phyloP scores from a whole-genome alignment of 768 basidiomycete genomes.

The Psilocybe subaeruginosa region DNA sequence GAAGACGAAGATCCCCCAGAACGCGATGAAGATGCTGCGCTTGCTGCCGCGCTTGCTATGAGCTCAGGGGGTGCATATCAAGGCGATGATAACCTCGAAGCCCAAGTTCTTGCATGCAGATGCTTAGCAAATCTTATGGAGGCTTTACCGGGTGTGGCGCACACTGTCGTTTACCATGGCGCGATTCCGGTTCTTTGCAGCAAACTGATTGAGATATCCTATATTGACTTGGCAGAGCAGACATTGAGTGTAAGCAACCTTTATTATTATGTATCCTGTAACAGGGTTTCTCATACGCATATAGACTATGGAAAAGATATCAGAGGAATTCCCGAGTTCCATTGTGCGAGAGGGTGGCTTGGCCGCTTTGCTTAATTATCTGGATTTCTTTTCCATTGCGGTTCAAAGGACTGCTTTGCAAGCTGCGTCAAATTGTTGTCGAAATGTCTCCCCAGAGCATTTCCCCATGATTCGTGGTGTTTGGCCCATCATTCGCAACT shows the following conservation, averaged over 20 bases:
- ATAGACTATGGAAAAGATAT: slow-evolving; percentile 97
- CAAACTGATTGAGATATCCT: slow-evolving; percentile 96
- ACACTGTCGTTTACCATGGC: slow-evolving; percentile 97
- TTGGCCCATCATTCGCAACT: slow-evolving; percentile 92
- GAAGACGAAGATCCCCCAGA: slow-evolving; percentile 71
- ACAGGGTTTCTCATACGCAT: slow-evolving; percentile 18
- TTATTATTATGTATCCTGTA: slow-evolving; percentile 16
- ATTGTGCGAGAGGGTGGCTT: slow-evolving; percentile 97
- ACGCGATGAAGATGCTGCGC: slow-evolving; percentile 83
- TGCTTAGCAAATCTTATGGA: slow-evolving; percentile 99
- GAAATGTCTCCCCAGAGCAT: slow-evolving; percentile 87
- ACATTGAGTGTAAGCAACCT: slow-evolving; percentile 81
- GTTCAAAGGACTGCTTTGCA: slow-evolving; percentile 97
- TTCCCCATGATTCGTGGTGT: slow-evolving; percentile 88
- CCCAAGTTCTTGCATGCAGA: slow-evolving; percentile 93
- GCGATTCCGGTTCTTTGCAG: slow-evolving; percentile 97
- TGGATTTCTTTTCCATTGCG: slow-evolving; percentile 98
- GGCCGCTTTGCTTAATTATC: slow-evolving; percentile 88
- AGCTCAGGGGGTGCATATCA: slow-evolving; percentile 70
- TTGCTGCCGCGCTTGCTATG: slow-evolving; percentile 86
- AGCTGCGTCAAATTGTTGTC: slow-evolving; percentile 96
- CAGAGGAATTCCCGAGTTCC: slow-evolving; percentile 94
- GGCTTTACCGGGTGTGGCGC: slow-evolving; percentile 96
- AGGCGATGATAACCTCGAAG: slow-evolving; percentile 89
- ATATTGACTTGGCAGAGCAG: slow-evolving; percentile 98